Conservation (phyloP, 169 alveolate species). For the Cryptosporidium muris region DNA sequence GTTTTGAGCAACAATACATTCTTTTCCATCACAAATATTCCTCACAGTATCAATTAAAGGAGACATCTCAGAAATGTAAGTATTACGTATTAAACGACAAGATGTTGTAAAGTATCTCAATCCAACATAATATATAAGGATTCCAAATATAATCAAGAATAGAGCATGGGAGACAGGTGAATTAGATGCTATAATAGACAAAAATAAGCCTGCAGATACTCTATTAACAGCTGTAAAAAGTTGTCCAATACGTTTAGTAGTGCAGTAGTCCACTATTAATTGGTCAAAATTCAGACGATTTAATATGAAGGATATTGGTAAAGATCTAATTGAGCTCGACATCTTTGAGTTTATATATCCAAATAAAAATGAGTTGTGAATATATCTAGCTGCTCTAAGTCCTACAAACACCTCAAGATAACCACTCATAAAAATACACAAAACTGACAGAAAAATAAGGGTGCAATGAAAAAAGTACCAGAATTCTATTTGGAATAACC, state of each 20-base stretch:
- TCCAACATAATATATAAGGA: constrained; percentile 10
- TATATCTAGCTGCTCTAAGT: constrained; percentile 51
- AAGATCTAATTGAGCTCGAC: constrained; percentile 41
- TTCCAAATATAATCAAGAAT: constrained; percentile 5
- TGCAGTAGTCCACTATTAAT: constrained; percentile 51
- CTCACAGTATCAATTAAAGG: constrained; percentile 47
- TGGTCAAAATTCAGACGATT: constrained; percentile 56
- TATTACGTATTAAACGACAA: constrained; percentile 45
- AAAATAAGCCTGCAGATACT: constrained; percentile 26
- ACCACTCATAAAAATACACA: constrained; percentile 21
- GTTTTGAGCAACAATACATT: constrained; percentile 50
- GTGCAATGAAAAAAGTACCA: constrained; percentile 30
- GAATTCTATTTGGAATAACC: neutral
- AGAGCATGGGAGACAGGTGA: constrained; percentile 9
- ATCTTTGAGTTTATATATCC: constrained; percentile 62
- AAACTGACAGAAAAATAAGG: constrained; percentile 18
- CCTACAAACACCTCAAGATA: constrained; percentile 46
- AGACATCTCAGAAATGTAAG: constrained; percentile 55
- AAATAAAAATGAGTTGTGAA: constrained; percentile 52
- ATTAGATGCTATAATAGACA: constrained; percentile 41
- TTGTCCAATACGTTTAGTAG: constrained; percentile 63
- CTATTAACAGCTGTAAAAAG: constrained; percentile 51
- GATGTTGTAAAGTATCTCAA: constrained; percentile 56
- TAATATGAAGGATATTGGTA: constrained; percentile 63
- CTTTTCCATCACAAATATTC: constrained; percentile 67